Conservation (phyloP, 768 basidiomycete genomes). For the Agaricus bisporus region DNA sequence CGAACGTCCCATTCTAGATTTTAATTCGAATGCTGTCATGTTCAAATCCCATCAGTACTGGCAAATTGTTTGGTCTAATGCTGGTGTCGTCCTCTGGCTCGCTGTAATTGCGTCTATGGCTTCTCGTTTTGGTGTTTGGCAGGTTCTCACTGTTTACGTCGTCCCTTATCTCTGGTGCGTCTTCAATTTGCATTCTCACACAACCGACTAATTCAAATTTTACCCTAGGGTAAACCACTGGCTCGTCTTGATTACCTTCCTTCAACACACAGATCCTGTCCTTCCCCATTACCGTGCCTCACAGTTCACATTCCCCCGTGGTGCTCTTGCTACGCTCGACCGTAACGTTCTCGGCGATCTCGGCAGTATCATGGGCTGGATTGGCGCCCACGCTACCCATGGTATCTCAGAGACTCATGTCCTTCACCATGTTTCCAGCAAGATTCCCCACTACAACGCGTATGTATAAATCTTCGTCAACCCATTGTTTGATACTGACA, state of each 20-base stretch:
- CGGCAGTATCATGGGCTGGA: conserved; percentile 75
- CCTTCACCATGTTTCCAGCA: conserved; percentile 86
- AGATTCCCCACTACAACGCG: conserved; percentile 94
- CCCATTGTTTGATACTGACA: not conserved
- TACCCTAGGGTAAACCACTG: conserved; percentile 79
- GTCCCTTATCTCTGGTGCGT: conserved; percentile 84
- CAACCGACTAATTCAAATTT: no score
- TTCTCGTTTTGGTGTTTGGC: conserved; percentile 56
- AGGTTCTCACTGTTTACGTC: conserved; percentile 75
- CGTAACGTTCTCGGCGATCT: conserved; percentile 74
- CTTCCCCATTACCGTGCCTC: conserved; percentile 89
- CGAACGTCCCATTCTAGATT: conserved; percentile 39
- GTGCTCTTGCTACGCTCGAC: conserved; percentile 89
- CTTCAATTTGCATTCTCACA: not conserved
- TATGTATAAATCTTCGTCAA: conserved; percentile 24
- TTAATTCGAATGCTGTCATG: conserved; percentile 71
- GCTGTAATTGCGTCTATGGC: conserved; percentile 49
- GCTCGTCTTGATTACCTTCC: conserved; percentile 94
- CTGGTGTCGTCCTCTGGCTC: conserved; percentile 77
- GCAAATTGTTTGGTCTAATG: conserved; percentile 76
- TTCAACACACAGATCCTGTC: conserved; percentile 95
- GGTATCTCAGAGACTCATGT: conserved; percentile 95
- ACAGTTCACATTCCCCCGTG: conserved; percentile 91
- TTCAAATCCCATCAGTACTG: conserved; percentile 75
- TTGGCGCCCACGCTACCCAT: conserved; percentile 81